Evolutionary conservation across 2,329 filamentous ascomycete species (phyloP).

Genomic region (Diaporthe humulicola): DNA sequence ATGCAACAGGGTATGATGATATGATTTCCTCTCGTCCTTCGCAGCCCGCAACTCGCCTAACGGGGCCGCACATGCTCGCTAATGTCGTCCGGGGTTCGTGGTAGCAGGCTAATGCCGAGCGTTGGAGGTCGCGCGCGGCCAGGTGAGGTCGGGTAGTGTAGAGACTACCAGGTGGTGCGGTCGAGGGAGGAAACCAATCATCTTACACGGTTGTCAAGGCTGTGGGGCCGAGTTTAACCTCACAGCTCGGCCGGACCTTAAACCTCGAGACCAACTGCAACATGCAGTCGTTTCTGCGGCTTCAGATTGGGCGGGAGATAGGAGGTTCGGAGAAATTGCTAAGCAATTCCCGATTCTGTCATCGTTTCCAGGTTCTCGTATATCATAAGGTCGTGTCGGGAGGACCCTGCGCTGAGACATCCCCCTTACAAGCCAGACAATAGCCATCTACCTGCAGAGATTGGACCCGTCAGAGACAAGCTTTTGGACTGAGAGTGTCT

Average conservation of each 20-base stretch:
- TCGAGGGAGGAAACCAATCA: conserved; percentile 15
- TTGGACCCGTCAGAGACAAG: conserved; percentile 22
- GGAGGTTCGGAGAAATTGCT: conserved; percentile 2
- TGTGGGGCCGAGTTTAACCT: conserved; percentile 8
- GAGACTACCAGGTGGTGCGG: not conserved
- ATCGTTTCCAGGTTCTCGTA: conserved; percentile 10
- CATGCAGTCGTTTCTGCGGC: not conserved
- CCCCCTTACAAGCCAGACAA: conserved; percentile 23
- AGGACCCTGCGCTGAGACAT: conserved; percentile 26
- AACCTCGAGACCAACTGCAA: conserved; percentile 12
- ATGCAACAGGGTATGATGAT: not conserved
- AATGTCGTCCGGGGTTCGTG: not conserved
- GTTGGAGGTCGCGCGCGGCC: conserved; percentile 2
- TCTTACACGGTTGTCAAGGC: conserved; percentile 29
- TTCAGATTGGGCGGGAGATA: not conserved
- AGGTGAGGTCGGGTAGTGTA: not conserved
- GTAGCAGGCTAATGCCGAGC: not conserved
- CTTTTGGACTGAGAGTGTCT: conserved; percentile 15
- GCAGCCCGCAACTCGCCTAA: conserved; percentile 12
- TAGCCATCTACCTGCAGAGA: conserved; percentile 29
- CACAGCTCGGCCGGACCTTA: conserved; percentile 2
- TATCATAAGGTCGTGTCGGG: conserved; percentile 13
- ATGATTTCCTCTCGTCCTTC: not conserved
- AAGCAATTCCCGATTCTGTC: not conserved
- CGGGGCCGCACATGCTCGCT: not conserved